Evolutionary conservation across 257 asterid species (phyloP), one percentile per base, ranked within the genome.

Genomic region (Gynochthodes officinalis): DNA sequence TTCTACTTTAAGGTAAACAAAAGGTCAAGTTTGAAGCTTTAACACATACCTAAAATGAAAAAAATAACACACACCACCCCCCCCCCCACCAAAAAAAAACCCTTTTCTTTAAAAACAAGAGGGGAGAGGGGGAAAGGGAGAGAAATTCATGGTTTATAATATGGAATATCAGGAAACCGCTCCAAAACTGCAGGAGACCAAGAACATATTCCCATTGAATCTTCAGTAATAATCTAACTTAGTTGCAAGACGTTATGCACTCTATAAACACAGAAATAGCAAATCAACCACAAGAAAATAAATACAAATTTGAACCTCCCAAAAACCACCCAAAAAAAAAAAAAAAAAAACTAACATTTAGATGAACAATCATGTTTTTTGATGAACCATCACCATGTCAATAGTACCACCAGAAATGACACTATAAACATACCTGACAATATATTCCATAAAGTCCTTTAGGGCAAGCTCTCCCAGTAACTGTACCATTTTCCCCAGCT

Each of bases 391-490:
- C 10, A 48, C 37, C 14, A 62, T 40, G 30, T 23, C 6, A 72
- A 74, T 37, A 57, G 11, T 48, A 65, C 23, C 53, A 39, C 21
- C 21, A 75, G 19, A 42, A 44, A 70, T 79, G 71, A 69, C 74
- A 67, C 40, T 21, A 27, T 49, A 23, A 49, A 65, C 67, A 37
- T 84, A 92, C 98, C 97, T 88, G 85, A 50, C 99, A 95, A 73
- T 89, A 95, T 73, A 69, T 85, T 71, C 99, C 99, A 82, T 87
- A 92, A 67, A 95, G 98, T 67, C 99, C 99, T 79, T 77, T 86
- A 13, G 99, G 99, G 72, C 99, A 95, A 61, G 97, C 90, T 87
- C 86, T 95, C 72, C 98, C 99, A 70, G 91, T 90, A 81, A 95
- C 71, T 13, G 96, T 86, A 70, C 99, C 99, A 78, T 78, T 84